Evolutionary conservation across 2,329 filamentous ascomycete genomes (phyloP).

Genomic region (Exutisphaerella laricina): DNA sequence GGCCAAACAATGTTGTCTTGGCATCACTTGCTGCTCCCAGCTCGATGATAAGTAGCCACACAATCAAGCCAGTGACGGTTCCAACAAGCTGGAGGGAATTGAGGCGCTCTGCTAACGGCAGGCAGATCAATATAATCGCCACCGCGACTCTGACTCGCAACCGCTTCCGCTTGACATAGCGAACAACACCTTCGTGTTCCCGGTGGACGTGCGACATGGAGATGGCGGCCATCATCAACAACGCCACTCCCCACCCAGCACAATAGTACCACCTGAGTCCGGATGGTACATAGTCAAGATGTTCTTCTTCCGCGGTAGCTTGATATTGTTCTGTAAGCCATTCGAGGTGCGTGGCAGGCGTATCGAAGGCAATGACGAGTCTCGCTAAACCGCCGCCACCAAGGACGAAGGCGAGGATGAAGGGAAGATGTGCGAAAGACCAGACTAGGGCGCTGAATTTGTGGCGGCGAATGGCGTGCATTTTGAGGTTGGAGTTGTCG

Average conservation of each 20-base stretch:
- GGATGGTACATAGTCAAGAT: slow-evolving; percentile 40
- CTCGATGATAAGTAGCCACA: slow-evolving; percentile 34
- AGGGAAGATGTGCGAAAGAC: slow-evolving; percentile 54
- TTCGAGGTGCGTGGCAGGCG: slow-evolving; percentile 43
- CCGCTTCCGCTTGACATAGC: slow-evolving; percentile 48
- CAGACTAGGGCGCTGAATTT: slow-evolving; percentile 46
- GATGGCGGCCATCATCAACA: slow-evolving; percentile 52
- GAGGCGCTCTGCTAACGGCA: slow-evolving; percentile 44
- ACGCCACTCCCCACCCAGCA: slow-evolving; percentile 52
- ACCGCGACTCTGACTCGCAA: slow-evolving; percentile 48
- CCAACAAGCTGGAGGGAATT: slow-evolving; percentile 37
- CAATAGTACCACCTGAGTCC: slow-evolving; percentile 61
- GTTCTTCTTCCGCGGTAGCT: slow-evolving; percentile 39
- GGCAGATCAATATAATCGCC: slow-evolving; percentile 49
- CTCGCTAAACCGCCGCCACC: slow-evolving; percentile 54
- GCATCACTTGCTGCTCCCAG: slow-evolving; percentile 27
- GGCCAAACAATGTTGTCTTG: slow-evolving; percentile 16
- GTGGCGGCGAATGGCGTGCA: slow-evolving; percentile 55
- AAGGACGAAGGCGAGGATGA: slow-evolving; percentile 59
- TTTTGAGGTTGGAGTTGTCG: slow-evolving; percentile 51
- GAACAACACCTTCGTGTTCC: slow-evolving; percentile 44
- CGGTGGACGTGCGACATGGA: slow-evolving; percentile 54
- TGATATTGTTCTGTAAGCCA: slow-evolving; percentile 49
- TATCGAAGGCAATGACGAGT: slow-evolving; percentile 56
- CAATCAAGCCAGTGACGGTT: slow-evolving; percentile 36